Conservation (phyloP, 768 basidiomycete species). For the Pholiota microspora region DNA sequence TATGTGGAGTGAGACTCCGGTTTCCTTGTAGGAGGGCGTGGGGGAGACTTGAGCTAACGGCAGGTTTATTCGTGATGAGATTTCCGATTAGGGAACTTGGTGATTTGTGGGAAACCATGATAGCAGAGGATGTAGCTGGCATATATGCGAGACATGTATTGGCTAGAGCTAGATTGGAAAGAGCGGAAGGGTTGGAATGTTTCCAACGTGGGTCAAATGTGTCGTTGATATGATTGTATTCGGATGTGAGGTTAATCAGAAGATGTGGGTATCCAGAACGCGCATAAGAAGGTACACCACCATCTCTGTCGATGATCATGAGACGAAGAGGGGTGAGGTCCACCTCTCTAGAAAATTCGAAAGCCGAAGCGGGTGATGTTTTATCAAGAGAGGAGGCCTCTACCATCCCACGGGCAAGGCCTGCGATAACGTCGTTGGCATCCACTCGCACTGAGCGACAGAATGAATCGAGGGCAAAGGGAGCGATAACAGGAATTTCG, state of each 20-base stretch:
- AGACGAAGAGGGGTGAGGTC: slow-evolving; percentile 93
- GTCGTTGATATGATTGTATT: slow-evolving; percentile 78
- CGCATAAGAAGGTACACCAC: slow-evolving; percentile 96
- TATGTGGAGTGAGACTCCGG: slow-evolving; percentile 81
- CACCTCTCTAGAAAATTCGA: slow-evolving; percentile 45
- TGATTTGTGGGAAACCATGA: slow-evolving; percentile 97
- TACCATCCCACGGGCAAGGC: slow-evolving; percentile 84
- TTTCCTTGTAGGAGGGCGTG: slow-evolving; percentile 90
- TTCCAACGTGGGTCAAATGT: slow-evolving; percentile 83
- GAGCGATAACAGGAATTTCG: slow-evolving; percentile 94
- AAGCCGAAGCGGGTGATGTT: slow-evolving; percentile 25
- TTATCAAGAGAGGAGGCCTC: slow-evolving; percentile 40
- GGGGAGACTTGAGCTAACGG: slow-evolving; percentile 91
- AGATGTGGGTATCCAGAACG: slow-evolving; percentile 94
- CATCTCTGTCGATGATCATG: slow-evolving; percentile 97
- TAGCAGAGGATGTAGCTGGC: slow-evolving; percentile 90
- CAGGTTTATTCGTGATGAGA: slow-evolving; percentile 97
- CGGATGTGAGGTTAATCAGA: slow-evolving; percentile 89
- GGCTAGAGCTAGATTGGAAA: slow-evolving; percentile 83
- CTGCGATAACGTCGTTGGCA: slow-evolving; percentile 85
- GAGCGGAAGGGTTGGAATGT: slow-evolving; percentile 75
- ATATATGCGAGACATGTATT: slow-evolving; percentile 87
- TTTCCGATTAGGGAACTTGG: slow-evolving; percentile 95
- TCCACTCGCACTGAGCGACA: slow-evolving; percentile 84
- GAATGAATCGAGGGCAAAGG: slow-evolving; percentile 89